Evolutionary conservation across 2,329 filamentous ascomycete species (phyloP).

Genomic region (Microdochium nivale): DNA sequence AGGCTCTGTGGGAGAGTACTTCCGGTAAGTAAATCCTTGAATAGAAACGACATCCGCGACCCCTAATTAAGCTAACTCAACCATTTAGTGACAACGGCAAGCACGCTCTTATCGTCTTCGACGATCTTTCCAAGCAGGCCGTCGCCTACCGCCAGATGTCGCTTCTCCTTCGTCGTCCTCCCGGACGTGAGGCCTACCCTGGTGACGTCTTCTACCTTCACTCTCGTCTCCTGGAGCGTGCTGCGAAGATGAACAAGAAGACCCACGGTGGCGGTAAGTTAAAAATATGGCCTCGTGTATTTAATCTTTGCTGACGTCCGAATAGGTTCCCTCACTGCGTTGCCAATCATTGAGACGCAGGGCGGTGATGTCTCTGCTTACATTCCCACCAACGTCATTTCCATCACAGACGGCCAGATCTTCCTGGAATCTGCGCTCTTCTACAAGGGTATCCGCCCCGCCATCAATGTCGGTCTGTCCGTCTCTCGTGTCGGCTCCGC

Average conservation of each 20-base stretch:
- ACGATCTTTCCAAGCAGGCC: slow-evolving; percentile 96
- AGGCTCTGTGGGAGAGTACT: too few species aligned
- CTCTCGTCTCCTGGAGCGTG: slow-evolving; percentile 98
- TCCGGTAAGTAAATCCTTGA: too few species aligned
- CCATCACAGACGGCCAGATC: slow-evolving; percentile 98
- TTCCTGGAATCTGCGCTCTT: slow-evolving; percentile 99
- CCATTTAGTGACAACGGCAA: slow-evolving; percentile 79
- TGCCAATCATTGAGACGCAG: slow-evolving; percentile 98
- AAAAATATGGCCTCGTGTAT: too few species aligned
- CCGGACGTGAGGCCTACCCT: slow-evolving; percentile 98
- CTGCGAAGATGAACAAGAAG: slow-evolving; percentile 97
- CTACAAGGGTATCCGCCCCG: slow-evolving; percentile 99
- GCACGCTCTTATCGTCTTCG: slow-evolving; percentile 85
- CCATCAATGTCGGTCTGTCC: slow-evolving; percentile 99
- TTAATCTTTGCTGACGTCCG: too few species aligned
- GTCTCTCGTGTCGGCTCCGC: slow-evolving; percentile 99
- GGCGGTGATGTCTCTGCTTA: slow-evolving; percentile 99
- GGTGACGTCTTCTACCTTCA: slow-evolving; percentile 99
- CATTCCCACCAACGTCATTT: slow-evolving; percentile 99
- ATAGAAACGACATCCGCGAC: too few species aligned
- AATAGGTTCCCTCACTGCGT: slow-evolving; percentile 61
- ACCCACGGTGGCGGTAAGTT: slow-evolving; percentile 76
- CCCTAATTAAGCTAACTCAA: too few species aligned
- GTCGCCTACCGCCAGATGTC: slow-evolving; percentile 99
- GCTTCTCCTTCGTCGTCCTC: slow-evolving; percentile 91